Percentiles rank a stretch among this genome's conserved stretches.
These are phyloP conservation scores for Colletotrichum eremochloae DNA, from an alignment of 2,329 filamentous ascomycete species.

Conservation along the genomic window DNA sequence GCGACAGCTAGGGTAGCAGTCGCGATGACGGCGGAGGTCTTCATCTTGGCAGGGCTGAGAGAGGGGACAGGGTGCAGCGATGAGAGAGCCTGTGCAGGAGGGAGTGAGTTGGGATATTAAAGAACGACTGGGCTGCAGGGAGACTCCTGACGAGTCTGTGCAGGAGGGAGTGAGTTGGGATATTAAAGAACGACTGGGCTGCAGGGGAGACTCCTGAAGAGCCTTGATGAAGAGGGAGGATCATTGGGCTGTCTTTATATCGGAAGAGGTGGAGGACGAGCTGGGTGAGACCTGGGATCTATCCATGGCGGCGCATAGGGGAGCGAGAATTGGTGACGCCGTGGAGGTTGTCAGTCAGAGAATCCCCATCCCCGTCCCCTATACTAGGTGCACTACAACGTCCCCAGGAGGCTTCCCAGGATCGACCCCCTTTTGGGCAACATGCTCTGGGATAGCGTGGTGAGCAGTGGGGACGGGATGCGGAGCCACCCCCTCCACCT, in stretches of 20 bases:
- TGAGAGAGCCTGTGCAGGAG: constrained; percentile 2
- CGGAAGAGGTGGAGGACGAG: not conserved
- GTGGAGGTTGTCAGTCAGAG: constrained; percentile 22
- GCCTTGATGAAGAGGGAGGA: constrained; percentile 13
- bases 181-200: constrained; percentile 39
- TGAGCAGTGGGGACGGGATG: constrained; percentile 20
- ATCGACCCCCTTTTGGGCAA: constrained; percentile 29
- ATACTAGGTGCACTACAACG: constrained; percentile 2
- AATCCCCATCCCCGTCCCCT: not conserved
- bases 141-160: constrained; percentile 35
- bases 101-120: constrained; percentile 15
- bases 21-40: constrained; percentile 31
- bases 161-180: not conserved
- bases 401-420: constrained; percentile 3
- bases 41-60: constrained; percentile 34
- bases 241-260: constrained; percentile 40
- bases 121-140: constrained; percentile 41
- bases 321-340: constrained; percentile 7
- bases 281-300: not conserved
- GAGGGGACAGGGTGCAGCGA: constrained; percentile 2
- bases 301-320: not conserved
- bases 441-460: constrained; percentile 24
- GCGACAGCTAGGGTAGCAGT: constrained; percentile 32
- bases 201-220: constrained; percentile 39
- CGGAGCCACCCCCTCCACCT: constrained; percentile 20